Percentiles rank a stretch among this genome's conserved stretches.
Conservation (phyloP, 1,284 basidiomycete genomes). For the Malassezia caprae region DNA sequence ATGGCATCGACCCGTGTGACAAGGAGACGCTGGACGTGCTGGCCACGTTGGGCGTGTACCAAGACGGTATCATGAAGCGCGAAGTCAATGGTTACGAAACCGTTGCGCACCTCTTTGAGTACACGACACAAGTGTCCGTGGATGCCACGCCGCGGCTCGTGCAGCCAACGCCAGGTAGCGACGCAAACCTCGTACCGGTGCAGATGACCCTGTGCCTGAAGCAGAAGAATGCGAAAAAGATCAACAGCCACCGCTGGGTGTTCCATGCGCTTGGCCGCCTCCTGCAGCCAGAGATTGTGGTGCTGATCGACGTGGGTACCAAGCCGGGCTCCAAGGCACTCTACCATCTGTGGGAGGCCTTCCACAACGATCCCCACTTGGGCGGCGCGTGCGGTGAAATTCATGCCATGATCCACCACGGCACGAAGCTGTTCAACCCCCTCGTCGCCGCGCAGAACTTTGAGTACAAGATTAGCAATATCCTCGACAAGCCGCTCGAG, state of each 20-base stretch:
- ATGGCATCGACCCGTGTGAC: slow-evolving; percentile 91
- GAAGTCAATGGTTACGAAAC: slow-evolving; percentile 78
- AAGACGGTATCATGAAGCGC: slow-evolving; percentile 84
- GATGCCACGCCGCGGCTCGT: slow-evolving; percentile 79
- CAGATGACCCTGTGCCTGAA: slow-evolving; percentile 92
- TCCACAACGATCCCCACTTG: slow-evolving; percentile 45
- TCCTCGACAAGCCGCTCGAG: slow-evolving; percentile 73
- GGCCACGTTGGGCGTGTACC: slow-evolving; percentile 51
- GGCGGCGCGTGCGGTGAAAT: slow-evolving; percentile 48
- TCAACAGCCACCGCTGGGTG: slow-evolving; percentile 66
- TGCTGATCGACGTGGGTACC: slow-evolving; percentile 46
- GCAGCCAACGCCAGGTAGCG: slow-evolving; percentile 67
- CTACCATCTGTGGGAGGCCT: slow-evolving; percentile 47
- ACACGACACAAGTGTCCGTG: slow-evolving; percentile 57
- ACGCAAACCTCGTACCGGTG: slow-evolving; percentile 72
- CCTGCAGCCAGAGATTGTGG: slow-evolving; percentile 42
- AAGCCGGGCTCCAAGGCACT: slow-evolving; percentile 44
- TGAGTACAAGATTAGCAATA: slow-evolving; percentile 86
- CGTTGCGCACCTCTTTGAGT: slow-evolving; percentile 70
- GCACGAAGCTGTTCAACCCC: slow-evolving; percentile 45
- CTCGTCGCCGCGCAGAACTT: slow-evolving; percentile 73
- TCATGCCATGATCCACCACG: slow-evolving; percentile 44
- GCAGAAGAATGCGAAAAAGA: slow-evolving; percentile 77
- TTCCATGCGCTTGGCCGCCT: slow-evolving; percentile 90
- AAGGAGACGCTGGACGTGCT: slow-evolving; percentile 54